Conservation (phyloP, 1,139 yeast species). For the Saccharomyces hybrid region DNA sequence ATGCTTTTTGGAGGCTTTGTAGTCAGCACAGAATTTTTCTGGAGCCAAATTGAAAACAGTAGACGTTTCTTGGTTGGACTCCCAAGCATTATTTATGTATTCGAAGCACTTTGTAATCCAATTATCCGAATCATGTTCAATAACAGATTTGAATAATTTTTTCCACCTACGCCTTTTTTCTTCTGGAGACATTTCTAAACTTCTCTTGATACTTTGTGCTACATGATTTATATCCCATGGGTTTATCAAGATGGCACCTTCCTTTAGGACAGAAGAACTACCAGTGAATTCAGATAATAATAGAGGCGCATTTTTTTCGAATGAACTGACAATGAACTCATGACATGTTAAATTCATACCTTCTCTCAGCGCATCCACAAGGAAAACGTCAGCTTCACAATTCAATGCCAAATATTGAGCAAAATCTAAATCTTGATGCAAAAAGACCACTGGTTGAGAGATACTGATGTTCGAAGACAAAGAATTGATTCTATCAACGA, state of each 20-base stretch:
- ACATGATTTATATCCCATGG: conserved; percentile 78
- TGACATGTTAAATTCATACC: conserved; percentile 94
- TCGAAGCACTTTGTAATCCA: conserved; percentile 61
- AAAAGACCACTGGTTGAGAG: conserved; percentile 73
- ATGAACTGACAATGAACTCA: conserved; percentile 73
- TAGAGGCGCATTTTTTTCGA: conserved; percentile 65
- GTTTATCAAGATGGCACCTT: conserved; percentile 71
- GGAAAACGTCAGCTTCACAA: conserved; percentile 75
- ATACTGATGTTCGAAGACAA: conserved; percentile 62
- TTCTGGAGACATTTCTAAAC: conserved; percentile 50
- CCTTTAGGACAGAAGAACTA: conserved; percentile 64
- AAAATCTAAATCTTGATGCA: conserved; percentile 80
- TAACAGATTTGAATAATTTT: conserved; percentile 46
- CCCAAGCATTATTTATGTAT: conserved; percentile 52
- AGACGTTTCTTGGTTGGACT: conserved; percentile 39
- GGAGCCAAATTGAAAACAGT: conserved; percentile 34
- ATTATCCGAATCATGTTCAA: conserved; percentile 59
- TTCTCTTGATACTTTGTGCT: conserved; percentile 49
- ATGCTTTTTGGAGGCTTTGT: conserved; percentile 33
- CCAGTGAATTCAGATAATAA: conserved; percentile 88
- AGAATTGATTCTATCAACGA: conserved; percentile 78
- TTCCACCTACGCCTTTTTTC: conserved; percentile 61
- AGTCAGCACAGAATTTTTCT: conserved; percentile 32
- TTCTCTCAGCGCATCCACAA: conserved; percentile 84
- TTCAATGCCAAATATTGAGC: conserved; percentile 80